Evolutionary conservation across 495 filamentous ascomycete species (phyloP), one percentile per base, ranked within the genome.

Genomic region (Neurospora hispaniola): DNA sequence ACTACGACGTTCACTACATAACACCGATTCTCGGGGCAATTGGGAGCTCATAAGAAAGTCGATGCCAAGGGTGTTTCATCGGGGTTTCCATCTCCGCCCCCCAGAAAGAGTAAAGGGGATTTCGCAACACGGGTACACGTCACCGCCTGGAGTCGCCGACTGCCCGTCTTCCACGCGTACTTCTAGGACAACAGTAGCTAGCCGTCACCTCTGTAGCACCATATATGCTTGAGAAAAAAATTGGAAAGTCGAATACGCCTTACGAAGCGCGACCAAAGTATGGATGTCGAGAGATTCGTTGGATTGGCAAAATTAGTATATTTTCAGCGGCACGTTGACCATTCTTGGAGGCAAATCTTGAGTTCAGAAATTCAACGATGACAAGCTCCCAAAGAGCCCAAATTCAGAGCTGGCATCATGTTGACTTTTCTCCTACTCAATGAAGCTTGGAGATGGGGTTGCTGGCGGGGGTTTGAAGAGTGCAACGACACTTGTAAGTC

Each of bases 21-120:
- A 41, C 16, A 18, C 23, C 2, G 12, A 11, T 42, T 31, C 54
- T 40, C 38, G 48, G 16, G 46, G 48, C n/a, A 20, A 11, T 42
- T 4, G 35, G 40, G n/a, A 20, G 71, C 72, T 66, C 70, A 70
- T 74, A 72, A 46, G 43, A 75, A 43, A 73, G 71, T 69, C 42
- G 23, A 42, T 11, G 72, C 59, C 40, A 71, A 11, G 20, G 16
- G 39, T 44, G 23, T 40, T 10, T 59, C 72, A 75, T 75, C 23
- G 70, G 72, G 72, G 62, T 62, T 71, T 10, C 46, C 44, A 10
- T 59, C 72, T 73, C 72, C 72, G 69, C 23, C 54, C 2, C 23
- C 69, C 69, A 39, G 41, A 73, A 73, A 73, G 35, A 72, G 71
- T 38, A 27, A 66, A 69, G 20, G 38, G 71, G 18, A 20, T 72